These are phyloP conservation scores for Torulaspora microellipsoides DNA, from an alignment of 805 yeast species.

Conservation along the genomic window DNA sequence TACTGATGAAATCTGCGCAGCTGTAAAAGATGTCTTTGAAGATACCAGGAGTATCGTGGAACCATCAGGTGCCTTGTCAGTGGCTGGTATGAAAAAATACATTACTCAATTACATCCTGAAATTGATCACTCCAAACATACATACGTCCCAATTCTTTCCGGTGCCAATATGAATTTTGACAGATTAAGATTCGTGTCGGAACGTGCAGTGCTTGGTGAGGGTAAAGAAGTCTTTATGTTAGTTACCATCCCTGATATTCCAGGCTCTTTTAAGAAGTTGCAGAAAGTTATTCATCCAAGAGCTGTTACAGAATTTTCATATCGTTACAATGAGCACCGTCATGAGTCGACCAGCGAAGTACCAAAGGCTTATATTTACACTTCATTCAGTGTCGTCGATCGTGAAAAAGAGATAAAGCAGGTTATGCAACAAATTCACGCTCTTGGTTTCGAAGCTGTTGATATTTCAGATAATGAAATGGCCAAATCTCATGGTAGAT, in stretches of 20 bases:
- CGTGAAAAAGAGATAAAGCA: constrained; percentile 66
- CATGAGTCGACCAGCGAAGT: constrained; percentile 35
- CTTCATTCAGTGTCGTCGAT: constrained; percentile 80
- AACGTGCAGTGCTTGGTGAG: constrained; percentile 97
- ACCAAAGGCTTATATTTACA: constrained; percentile 70
- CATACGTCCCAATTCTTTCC: constrained; percentile 79
- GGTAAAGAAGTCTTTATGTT: constrained; percentile 93
- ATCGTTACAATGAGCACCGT: constrained; percentile 56
- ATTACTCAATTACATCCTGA: constrained; percentile 58
- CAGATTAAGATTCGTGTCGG: constrained; percentile 90
- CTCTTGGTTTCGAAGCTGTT: constrained; percentile 63
- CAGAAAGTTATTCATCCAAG: constrained; percentile 81
- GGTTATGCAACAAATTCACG: constrained; percentile 54
- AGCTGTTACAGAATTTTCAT: constrained; percentile 89
- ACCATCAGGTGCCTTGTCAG: constrained; percentile 95
- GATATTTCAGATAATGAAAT: constrained; percentile 90
- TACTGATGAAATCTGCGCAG: constrained; percentile 95
- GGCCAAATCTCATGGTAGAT: constrained; percentile 95
- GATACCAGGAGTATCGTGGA: constrained; percentile 92
- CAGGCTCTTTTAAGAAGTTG: constrained; percentile 81
- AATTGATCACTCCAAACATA: constrained; percentile 60
- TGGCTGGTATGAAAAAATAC: constrained; percentile 90
- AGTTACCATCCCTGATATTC: constrained; percentile 85
- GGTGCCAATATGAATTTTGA: constrained; percentile 99
- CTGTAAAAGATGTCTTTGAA: constrained; percentile 92